Evolutionary conservation across 371 early-diverging fungal genomes (phyloP).

Genomic region (Chytridium lagenaria): DNA sequence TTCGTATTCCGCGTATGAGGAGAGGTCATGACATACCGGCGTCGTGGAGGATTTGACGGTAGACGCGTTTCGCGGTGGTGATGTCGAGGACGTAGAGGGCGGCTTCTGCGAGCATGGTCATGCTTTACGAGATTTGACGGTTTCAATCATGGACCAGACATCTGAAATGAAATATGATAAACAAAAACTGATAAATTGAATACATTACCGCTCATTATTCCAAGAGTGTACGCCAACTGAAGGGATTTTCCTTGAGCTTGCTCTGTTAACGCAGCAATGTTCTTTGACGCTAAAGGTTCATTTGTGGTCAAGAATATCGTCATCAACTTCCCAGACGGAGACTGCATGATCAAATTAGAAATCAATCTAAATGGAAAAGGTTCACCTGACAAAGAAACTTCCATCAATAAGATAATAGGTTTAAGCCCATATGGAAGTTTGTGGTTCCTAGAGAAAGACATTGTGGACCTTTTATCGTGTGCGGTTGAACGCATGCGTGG

Average conservation of each 20-base stretch:
- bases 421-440: slow-evolving; percentile 52
- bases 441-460: slow-evolving; percentile 42
- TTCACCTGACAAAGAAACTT: slow-evolving; percentile 55
- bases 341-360: slow-evolving; percentile 28
- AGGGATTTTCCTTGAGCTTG: slow-evolving; percentile 49
- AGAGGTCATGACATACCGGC: slow-evolving; percentile 51
- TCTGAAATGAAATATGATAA: too few species aligned
- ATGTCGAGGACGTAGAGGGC: slow-evolving; percentile 50
- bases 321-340: slow-evolving; percentile 48
- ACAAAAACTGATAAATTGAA: too few species aligned
- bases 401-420: slow-evolving; percentile 43
- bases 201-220: slow-evolving; percentile 44
- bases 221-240: slow-evolving; percentile 47
- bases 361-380: neutral
- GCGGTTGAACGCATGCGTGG: slow-evolving; percentile 46
- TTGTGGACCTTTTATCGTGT: slow-evolving; percentile 50
- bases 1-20: slow-evolving; percentile 31
- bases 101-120: slow-evolving; percentile 53
- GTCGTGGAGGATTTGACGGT: slow-evolving; percentile 51
- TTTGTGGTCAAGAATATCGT: slow-evolving; percentile 43
- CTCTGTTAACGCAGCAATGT: slow-evolving; percentile 32
- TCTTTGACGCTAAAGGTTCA: slow-evolving; percentile 30
- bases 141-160: slow-evolving; percentile 42
- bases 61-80: slow-evolving; percentile 49
- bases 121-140: slow-evolving; percentile 36